A percentile compares a stretch with the other conserved stretches of the same genome.
These are phyloP conservation scores for Linnemannia hyalina DNA, from an alignment of 192 early-diverging fungal genomes.

Conservation along the genomic window DNA sequence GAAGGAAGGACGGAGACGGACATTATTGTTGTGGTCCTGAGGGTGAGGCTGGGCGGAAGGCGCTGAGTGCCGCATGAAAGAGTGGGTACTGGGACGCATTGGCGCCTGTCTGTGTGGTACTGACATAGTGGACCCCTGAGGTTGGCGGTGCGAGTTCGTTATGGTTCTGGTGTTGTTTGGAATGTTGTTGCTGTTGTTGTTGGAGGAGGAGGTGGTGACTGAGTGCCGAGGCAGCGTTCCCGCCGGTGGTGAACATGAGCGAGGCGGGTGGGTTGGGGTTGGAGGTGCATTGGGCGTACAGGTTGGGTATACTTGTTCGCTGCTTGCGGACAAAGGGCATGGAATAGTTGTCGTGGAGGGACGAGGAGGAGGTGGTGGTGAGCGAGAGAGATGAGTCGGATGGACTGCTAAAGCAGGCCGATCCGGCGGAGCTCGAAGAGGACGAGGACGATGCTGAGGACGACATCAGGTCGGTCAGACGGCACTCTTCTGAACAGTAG, in stretches of 20 bases:
- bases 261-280: slow-evolving; percentile 50
- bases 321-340: slow-evolving; percentile 55
- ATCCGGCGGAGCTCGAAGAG: slow-evolving; percentile 23
- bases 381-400: background rate
- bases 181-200: slow-evolving; percentile 43
- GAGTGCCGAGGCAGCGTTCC: slow-evolving; percentile 32
- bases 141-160: slow-evolving; percentile 5
- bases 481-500: slow-evolving; percentile 55
- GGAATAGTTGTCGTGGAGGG: slow-evolving; percentile 30
- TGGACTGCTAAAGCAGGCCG: slow-evolving; percentile 28
- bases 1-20: background rate
- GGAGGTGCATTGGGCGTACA: slow-evolving; percentile 49
- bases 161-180: slow-evolving; percentile 7
- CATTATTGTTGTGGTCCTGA: slow-evolving; percentile 33
- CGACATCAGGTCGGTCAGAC: slow-evolving; percentile 50
- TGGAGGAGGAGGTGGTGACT: slow-evolving; percentile 41
- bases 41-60: slow-evolving; percentile 24
- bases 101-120: slow-evolving; percentile 9
- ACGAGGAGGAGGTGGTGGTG: slow-evolving; percentile 4
- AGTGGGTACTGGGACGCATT: slow-evolving; percentile 29
- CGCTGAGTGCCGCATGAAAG: slow-evolving; percentile 44
- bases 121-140: background rate
- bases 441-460: slow-evolving; percentile 49
- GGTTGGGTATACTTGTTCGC: slow-evolving; percentile 49
- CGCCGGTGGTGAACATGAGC: slow-evolving; percentile 38